These are phyloP conservation scores for Mycena olivaceomarginata DNA, from an alignment of 768 basidiomycete genomes.

Conservation along the genomic window DNA sequence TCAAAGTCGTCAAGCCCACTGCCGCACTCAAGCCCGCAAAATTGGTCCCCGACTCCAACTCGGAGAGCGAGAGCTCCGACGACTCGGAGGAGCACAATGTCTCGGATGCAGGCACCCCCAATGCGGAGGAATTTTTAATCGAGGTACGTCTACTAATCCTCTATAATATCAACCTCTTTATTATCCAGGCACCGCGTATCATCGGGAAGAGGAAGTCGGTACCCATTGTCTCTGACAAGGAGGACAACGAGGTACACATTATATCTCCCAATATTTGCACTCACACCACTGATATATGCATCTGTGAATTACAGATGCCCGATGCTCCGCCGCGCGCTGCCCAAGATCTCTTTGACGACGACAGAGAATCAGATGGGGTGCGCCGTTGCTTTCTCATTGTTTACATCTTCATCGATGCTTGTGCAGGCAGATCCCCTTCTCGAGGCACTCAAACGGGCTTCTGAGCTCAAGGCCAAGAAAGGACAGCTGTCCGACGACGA, in stretches of 20 bases:
- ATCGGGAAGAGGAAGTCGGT: not conserved
- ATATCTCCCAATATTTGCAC: not conserved
- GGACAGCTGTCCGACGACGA: constrained; percentile 12
- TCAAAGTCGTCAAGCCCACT: not conserved
- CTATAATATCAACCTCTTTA: not conserved
- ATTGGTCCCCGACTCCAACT: not conserved
- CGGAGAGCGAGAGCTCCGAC: not conserved
- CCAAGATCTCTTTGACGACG: not conserved
- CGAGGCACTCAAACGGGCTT: constrained; percentile 4
- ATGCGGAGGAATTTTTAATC: not conserved
- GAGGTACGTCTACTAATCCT: not conserved
- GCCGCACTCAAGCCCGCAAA: not conserved
- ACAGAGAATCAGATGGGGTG: not conserved
- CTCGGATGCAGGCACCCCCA: not conserved
- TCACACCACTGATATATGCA: not conserved
- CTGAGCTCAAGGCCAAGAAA: constrained; percentile 3
- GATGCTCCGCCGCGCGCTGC: not conserved
- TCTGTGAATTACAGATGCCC: not conserved
- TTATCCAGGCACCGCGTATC: not conserved
- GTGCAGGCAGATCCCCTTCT: not conserved
- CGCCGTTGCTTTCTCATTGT: no score
- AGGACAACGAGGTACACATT: not conserved
- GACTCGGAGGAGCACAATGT: not conserved
- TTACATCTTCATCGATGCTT: not conserved
- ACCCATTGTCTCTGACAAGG: not conserved